Evolutionary conservation across 495 filamentous ascomycete genomes (phyloP).

Genomic region (Sporormia fimetaria): DNA sequence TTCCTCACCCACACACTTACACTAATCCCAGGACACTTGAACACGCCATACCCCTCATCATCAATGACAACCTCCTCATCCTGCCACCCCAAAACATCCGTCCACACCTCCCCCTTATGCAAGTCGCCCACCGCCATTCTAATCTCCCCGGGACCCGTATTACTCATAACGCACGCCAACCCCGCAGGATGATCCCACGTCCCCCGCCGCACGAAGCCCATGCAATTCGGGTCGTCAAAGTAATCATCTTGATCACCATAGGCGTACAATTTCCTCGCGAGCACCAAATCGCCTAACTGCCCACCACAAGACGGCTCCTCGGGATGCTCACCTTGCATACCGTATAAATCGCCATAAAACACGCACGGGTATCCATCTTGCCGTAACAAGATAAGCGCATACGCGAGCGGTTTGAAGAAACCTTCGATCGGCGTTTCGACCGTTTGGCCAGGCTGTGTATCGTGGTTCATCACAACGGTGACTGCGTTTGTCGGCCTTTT

Average conservation of each 20-base stretch:
- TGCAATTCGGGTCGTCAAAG: conserved; percentile 53
- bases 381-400: conserved; percentile 51
- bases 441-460: conserved; percentile 35
- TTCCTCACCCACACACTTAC: conserved; percentile 30
- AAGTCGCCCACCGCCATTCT: conserved; percentile 28
- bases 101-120: conserved; percentile 31
- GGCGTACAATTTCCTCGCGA: conserved; percentile 56
- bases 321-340: conserved; percentile 44
- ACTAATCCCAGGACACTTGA: conserved; percentile 25
- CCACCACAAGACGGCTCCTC: conserved; percentile 49
- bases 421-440: conserved; percentile 30
- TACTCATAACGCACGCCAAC: conserved; percentile 31
- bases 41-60: conserved; percentile 29
- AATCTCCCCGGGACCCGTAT: conserved; percentile 21
- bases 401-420: conserved; percentile 34
- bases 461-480: conserved; percentile 35
- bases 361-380: conserved; percentile 55
- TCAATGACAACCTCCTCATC: conserved; percentile 30
- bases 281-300: conserved; percentile 47
- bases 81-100: conserved; percentile 28
- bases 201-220: conserved; percentile 59
- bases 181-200: conserved; percentile 29
- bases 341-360: conserved; percentile 67
- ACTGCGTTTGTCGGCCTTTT: conserved; percentile 51
- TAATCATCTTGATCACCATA: conserved; percentile 60